Evolutionary conservation across 768 basidiomycete genomes (phyloP).

Genomic region (Tulasnella sp.): DNA sequence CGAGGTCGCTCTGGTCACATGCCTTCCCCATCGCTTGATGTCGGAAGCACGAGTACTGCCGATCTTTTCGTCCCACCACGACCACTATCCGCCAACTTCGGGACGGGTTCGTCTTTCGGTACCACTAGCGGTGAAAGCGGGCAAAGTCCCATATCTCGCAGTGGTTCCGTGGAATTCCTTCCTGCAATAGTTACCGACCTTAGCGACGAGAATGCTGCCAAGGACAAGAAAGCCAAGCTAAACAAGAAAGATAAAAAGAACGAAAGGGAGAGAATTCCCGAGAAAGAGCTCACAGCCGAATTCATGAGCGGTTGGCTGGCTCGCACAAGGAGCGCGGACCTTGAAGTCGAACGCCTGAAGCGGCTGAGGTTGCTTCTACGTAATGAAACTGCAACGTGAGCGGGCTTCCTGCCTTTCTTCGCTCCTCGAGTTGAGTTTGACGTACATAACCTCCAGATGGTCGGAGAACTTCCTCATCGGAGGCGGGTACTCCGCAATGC

Average conservation of each 20-base stretch:
- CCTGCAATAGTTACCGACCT: not conserved
- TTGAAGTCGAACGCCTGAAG: constrained; percentile 84
- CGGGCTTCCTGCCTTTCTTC: not conserved
- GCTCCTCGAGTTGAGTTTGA: not conserved
- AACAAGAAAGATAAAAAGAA: constrained; percentile 42
- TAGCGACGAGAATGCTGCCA: constrained; percentile 31
- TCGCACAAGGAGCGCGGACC: constrained; percentile 61
- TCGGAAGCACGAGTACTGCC: not conserved
- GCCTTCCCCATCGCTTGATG: constrained; percentile 22
- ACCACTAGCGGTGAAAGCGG: not conserved
- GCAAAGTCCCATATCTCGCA: constrained; percentile 1
- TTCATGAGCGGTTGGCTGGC: constrained; percentile 65
- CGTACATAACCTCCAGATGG: constrained; percentile 56
- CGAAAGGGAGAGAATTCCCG: constrained; percentile 13
- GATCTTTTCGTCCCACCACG: constrained; percentile 12
- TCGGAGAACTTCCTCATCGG: constrained; percentile 76
- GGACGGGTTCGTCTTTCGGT: constrained; percentile 2
- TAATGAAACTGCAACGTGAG: constrained; percentile 84
- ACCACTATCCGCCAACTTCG: constrained; percentile 23
- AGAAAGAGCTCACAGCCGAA: constrained; percentile 56
- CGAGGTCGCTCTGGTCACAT: constrained; percentile 32
- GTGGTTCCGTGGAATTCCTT: constrained; percentile 19
- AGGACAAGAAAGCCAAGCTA: constrained; percentile 43
- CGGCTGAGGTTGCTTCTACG: constrained; percentile 80
- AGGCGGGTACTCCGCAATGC: constrained; percentile 80